Conservation (phyloP, 1,139 yeast species). For the Lodderomyces elongisporus region DNA sequence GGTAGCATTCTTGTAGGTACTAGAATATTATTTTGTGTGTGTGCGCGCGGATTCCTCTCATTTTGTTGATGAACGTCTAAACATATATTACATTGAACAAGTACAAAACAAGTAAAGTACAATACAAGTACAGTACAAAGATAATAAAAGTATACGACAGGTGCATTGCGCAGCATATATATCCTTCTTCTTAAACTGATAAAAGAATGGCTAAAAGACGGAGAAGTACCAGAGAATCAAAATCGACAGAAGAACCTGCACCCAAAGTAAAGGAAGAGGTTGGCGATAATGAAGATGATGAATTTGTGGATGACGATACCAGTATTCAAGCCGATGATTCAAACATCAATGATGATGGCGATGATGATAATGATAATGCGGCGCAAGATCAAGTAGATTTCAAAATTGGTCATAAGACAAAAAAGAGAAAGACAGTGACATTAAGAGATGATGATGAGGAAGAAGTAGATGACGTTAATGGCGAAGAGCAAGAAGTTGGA, state of each 20-base stretch:
- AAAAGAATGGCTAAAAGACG: constrained; percentile 2
- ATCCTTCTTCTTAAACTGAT: too few species aligned
- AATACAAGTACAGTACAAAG: too few species aligned
- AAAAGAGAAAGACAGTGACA: not conserved
- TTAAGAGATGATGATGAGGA: constrained; percentile 2
- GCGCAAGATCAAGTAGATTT: too few species aligned
- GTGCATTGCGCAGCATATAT: too few species aligned
- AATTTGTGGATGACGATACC: not conserved
- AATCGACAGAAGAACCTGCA: too few species aligned
- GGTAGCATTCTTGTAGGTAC: too few species aligned
- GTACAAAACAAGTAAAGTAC: too few species aligned
- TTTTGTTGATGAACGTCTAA: too few species aligned
- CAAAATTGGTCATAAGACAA: not conserved
- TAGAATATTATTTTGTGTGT: too few species aligned
- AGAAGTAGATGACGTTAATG: constrained; percentile 9
- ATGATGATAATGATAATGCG: constrained; percentile 2
- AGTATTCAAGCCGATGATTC: not conserved
- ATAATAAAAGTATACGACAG: too few species aligned
- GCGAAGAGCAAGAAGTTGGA: constrained; percentile 15
- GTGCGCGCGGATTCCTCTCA: too few species aligned
- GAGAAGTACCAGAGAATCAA: not conserved
- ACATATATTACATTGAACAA: too few species aligned
- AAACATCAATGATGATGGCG: constrained; percentile 1
- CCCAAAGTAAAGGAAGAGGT: not conserved
- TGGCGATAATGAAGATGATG: constrained; percentile 1